Evolutionary conservation across 805 yeast genomes (phyloP), one percentile per base, ranked within the genome.

Genomic region (Metschnikowia vanudenii): DNA sequence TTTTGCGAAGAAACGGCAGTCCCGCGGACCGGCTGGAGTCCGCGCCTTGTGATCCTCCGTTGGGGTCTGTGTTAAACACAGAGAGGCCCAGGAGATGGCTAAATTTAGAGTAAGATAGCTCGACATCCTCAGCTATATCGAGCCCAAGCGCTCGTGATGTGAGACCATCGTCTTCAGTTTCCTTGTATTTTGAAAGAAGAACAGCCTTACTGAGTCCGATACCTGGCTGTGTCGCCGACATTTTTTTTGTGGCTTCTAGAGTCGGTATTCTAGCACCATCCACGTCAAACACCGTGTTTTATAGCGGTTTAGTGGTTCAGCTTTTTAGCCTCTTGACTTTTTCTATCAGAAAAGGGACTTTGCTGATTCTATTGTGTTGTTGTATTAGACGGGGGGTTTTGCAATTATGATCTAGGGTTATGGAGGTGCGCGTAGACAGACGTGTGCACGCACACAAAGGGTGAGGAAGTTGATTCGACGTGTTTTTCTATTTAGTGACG

Each of bases 21-120:
- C 43, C 34, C 18, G 28, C 42, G 17, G 39, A 40, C 29, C 35
- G 24, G 24, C 24, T 20, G 7, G 7, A 7, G 24, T 20, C 24
- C 24, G 35, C 19, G 18, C 17, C 35, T 16, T n/a, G 18, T 6
- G 38, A 33, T 26, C 30, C 45, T 32, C 24, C 51, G 29, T 35
- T 28, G 12, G 44, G 30, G 32, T 39, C 43, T 18, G 22, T n/a
- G 10, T 46, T 46, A 22, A 52, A 41, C 31, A 56, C 55, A 22
- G 64, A 54, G 10, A 60, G 53, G 8, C 61, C 61, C 19, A 64
- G 58, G 5, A 59, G 46, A 24, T 64, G 68, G 41, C 74, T 66
- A 50, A 71, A 71, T 52, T 59, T 65, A 36, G 73, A 68, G 51
- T 62, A 70, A 6, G 74, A 67, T 11, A 71, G 53, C 41, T 68